phyloP scores from a whole-genome alignment of 495 filamentous ascomycete species.

The Penicillium argentinense region DNA sequence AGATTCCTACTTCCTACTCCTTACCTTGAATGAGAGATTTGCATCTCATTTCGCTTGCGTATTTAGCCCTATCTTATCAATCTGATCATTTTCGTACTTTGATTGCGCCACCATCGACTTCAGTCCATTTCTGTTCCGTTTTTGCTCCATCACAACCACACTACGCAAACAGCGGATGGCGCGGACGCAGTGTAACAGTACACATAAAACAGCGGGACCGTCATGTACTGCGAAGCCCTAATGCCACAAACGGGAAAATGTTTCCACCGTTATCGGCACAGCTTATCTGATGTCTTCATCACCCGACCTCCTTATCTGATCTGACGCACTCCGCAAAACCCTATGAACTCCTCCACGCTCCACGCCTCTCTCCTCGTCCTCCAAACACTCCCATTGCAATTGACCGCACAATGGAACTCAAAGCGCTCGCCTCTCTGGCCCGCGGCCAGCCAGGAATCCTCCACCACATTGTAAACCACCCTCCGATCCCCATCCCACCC shows the following conservation, averaged over 20 bases:
- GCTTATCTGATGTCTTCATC: constrained; percentile 14
- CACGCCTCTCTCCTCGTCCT: not conserved
- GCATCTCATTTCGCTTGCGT: too few species aligned
- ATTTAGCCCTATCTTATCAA: too few species aligned
- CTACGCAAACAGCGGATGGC: not conserved
- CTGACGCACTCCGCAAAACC: constrained; percentile 10
- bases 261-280: not conserved
- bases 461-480: constrained; percentile 24
- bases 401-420: constrained; percentile 22
- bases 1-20: too few species aligned
- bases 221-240: constrained; percentile 5
- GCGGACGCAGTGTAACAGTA: not conserved
- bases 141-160: too few species aligned
- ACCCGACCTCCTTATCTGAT: constrained; percentile 24
- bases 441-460: constrained; percentile 26
- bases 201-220: not conserved
- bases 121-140: too few species aligned
- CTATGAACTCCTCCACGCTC: too few species aligned
- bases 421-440: constrained; percentile 17
- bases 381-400: not conserved
- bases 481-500: not conserved
- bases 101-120: too few species aligned
- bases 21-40: too few species aligned
- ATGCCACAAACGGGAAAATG: constrained; percentile 2
- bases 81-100: too few species aligned